Evolutionary conservation across 768 basidiomycete genomes (phyloP).

Genomic region (Lactarius hengduanensis): DNA sequence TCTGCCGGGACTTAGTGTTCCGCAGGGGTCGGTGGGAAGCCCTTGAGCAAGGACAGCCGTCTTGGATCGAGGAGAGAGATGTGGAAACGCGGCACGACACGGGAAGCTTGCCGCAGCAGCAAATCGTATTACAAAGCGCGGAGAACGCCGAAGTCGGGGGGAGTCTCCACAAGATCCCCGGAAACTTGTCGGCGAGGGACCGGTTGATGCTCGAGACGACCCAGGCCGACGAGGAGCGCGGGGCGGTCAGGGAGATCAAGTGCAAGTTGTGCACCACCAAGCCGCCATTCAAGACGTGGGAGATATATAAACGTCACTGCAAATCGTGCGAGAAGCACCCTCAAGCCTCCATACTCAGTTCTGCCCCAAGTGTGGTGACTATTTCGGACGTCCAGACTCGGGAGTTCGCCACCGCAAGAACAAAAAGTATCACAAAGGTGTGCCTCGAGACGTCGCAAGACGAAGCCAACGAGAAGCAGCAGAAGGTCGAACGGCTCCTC

Average conservation of each 20-base stretch:
- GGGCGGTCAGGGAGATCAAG: background rate
- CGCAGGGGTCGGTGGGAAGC: background rate
- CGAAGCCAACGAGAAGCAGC: background rate
- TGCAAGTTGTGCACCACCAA: background rate
- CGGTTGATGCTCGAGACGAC: background rate
- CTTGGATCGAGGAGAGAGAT: conserved; percentile 1
- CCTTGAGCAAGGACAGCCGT: background rate
- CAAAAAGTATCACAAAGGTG: background rate
- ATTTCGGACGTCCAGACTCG: background rate
- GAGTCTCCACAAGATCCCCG: background rate
- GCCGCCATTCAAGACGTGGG: background rate
- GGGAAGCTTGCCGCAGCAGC: background rate
- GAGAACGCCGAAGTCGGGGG: background rate
- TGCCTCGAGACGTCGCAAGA: background rate
- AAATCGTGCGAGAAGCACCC: background rate
- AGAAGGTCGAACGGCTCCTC: background rate
- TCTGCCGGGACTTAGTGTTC: background rate
- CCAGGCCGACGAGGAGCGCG: background rate
- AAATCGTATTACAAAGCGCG: background rate
- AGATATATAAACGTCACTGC: background rate
- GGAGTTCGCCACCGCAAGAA: background rate
- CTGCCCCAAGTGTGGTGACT: background rate
- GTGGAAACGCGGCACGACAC: background rate
- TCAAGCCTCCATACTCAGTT: background rate
- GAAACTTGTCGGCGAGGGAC: background rate